A percentile compares a stretch with the other conserved stretches of the same genome.
phyloP scores from a whole-genome alignment of 1,284 basidiomycete genomes.

The Puccinia polysora region DNA sequence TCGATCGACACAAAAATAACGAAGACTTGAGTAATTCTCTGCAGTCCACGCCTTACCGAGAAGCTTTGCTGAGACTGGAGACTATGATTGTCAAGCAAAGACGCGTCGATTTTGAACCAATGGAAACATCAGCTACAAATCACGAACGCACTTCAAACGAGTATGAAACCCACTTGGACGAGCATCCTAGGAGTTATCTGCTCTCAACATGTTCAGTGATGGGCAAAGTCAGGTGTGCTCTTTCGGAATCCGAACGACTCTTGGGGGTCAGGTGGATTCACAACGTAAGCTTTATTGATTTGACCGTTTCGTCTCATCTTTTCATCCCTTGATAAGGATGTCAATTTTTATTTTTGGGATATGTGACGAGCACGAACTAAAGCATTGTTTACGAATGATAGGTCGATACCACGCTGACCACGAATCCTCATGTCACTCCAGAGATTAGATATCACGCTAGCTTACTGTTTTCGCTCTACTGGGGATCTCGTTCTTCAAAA shows the following conservation, averaged over 20 bases:
- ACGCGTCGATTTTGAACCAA: slow-evolving; percentile 18
- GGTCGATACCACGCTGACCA: slow-evolving; percentile 30
- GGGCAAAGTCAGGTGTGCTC: slow-evolving; percentile 37
- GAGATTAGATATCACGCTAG: slow-evolving; percentile 38
- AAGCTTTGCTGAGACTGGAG: slow-evolving; percentile 11
- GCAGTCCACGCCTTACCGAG: background rate
- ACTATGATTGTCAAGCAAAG: slow-evolving; percentile 39
- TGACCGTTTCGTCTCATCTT: too few relatives aligned
- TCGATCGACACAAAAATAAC: background rate
- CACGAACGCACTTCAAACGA: too few relatives aligned
- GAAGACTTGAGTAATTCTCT: background rate
- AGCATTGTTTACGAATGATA: background rate
- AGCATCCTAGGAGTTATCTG: background rate
- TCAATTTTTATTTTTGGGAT: too few relatives aligned
- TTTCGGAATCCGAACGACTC: slow-evolving; percentile 22
- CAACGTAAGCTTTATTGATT: slow-evolving; percentile 21
- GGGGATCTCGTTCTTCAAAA: slow-evolving; percentile 26
- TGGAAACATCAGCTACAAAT: background rate
- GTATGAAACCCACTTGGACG: background rate
- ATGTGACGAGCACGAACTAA: background rate
- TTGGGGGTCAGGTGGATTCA: slow-evolving; percentile 39
- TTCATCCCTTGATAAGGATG: too few relatives aligned
- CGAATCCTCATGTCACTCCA: slow-evolving; percentile 32
- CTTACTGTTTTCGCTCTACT: slow-evolving; percentile 35
- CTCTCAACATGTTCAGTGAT: too few relatives aligned